phyloP scores from a whole-genome alignment of 2,329 filamentous ascomycete species.

The Juglanconis sp. region DNA sequence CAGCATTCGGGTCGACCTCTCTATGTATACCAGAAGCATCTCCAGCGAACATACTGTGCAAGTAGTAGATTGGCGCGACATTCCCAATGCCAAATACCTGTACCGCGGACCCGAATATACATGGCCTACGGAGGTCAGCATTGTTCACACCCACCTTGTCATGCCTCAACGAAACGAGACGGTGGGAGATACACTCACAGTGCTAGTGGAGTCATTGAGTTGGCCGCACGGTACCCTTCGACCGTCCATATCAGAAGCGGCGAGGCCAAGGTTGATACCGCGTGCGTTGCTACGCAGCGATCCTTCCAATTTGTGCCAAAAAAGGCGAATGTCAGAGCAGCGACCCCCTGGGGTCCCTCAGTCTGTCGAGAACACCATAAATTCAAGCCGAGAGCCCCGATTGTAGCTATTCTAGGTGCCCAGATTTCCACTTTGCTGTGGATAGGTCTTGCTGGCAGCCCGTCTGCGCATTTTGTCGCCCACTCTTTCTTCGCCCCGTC shows the following conservation, averaged over 20 bases:
- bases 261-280: conserved; percentile 5
- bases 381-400: neutral
- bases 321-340: conserved; percentile 5
- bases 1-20: neutral
- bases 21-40: neutral
- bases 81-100: conserved; percentile 9
- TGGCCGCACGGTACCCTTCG: neutral
- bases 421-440: neutral
- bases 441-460: neutral
- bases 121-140: neutral
- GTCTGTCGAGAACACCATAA: neutral
- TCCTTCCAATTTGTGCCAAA: neutral
- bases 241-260: conserved; percentile 16
- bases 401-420: conserved; percentile 2
- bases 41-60: neutral
- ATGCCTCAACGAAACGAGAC: neutral
- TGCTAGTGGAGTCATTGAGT: neutral
- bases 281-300: neutral
- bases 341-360: neutral
- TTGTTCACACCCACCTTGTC: neutral
- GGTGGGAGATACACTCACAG: conserved; percentile 1
- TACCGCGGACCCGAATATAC: neutral
- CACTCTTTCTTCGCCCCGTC: neutral
- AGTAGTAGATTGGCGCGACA: conserved; percentile 13
- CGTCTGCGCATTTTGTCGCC: neutral